Conservation (phyloP, 176 grass and related monocot species). For the Microstegium vimineum region DNA sequence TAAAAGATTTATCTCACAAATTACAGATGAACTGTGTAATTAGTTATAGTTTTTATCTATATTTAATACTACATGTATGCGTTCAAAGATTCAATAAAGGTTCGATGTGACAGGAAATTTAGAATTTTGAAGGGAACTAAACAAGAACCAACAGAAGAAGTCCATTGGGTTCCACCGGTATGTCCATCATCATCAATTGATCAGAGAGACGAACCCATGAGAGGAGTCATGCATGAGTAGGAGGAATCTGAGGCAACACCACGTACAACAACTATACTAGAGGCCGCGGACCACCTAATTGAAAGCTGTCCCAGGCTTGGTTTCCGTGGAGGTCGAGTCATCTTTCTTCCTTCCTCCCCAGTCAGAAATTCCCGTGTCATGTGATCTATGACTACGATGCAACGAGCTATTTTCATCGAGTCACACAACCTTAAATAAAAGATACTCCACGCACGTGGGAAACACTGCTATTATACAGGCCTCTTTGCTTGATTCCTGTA, state of each 20-base stretch:
- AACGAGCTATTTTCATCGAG: neutral
- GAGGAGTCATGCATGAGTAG: too few relatives aligned
- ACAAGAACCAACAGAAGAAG: too few relatives aligned
- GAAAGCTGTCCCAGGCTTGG: neutral
- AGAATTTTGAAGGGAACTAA: too few relatives aligned
- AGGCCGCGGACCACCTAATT: neutral
- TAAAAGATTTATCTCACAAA: too few relatives aligned
- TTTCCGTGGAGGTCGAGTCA: neutral
- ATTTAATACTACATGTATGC: too few relatives aligned
- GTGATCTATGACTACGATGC: neutral
- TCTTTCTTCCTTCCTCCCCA: too few relatives aligned
- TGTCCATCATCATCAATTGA: too few relatives aligned
- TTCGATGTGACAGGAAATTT: too few relatives aligned
- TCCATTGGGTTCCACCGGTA: neutral
- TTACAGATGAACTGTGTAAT: too few relatives aligned
- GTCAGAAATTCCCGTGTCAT: neutral
- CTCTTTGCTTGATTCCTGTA: too few relatives aligned
- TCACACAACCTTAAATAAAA: neutral
- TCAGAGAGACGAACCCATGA: neutral
- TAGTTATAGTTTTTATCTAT: too few relatives aligned
- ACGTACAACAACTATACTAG: neutral
- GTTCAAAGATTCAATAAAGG: too few relatives aligned
- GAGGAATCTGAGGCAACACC: neutral
- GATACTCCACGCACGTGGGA: neutral
- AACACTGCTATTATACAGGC: neutral